Percentiles rank a stretch among this genome's conserved stretches.
Evolutionary conservation across 345 rosid species (phyloP).

Genomic region (Citrus trifoliata): DNA sequence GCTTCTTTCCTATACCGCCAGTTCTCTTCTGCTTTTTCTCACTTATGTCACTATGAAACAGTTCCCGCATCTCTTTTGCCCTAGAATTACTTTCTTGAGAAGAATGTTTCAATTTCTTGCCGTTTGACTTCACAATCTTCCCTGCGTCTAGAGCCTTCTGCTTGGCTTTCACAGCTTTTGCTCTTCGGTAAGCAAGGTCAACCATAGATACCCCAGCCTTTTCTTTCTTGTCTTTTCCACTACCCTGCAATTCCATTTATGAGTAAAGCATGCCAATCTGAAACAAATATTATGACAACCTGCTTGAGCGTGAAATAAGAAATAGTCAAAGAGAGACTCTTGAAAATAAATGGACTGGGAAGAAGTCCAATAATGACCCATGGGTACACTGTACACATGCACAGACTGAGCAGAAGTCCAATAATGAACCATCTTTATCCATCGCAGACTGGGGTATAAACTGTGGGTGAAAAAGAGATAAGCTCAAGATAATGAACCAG

Average conservation of each 20-base stretch:
- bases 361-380: too few species aligned
- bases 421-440: background rate
- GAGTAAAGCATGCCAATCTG: constrained; percentile 1
- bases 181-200: constrained; percentile 78
- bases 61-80: constrained; percentile 72
- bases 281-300: background rate
- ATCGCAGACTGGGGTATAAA: background rate
- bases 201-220: constrained; percentile 65
- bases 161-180: constrained; percentile 80
- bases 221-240: constrained; percentile 54
- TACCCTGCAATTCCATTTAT: constrained; percentile 27
- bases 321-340: too few species aligned
- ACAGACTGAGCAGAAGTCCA: background rate
- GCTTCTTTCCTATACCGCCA: constrained; percentile 38
- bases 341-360: too few species aligned
- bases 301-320: background rate
- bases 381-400: background rate
- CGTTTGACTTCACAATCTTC: constrained; percentile 45
- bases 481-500: background rate
- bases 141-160: constrained; percentile 72
- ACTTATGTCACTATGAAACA: constrained; percentile 81
- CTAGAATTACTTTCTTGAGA: constrained; percentile 52
- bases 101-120: constrained; percentile 43
- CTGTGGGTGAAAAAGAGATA: background rate
- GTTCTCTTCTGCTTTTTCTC: constrained; percentile 61